A percentile compares a stretch with the other conserved stretches of the same genome.
Conservation (phyloP, 768 basidiomycete species). For the Pisolithus orientalis region DNA sequence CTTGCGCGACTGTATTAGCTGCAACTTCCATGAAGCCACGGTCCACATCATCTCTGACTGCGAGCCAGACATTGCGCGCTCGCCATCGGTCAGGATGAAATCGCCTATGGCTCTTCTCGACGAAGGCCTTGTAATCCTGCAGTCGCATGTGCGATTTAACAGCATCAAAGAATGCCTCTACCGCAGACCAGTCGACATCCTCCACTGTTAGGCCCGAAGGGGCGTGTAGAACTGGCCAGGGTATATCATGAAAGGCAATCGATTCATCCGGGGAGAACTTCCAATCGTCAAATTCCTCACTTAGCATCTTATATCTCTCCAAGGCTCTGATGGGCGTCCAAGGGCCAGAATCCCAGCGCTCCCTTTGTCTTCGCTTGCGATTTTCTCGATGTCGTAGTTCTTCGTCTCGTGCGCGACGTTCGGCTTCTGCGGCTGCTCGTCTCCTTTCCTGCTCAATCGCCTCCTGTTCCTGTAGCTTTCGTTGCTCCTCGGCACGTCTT, state of each 20-base stretch:
- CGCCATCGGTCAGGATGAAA: constrained; percentile 84
- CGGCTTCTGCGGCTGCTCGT: constrained; percentile 22
- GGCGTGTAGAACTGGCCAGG: constrained; percentile 67
- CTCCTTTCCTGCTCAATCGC: constrained; percentile 18
- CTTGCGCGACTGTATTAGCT: constrained; percentile 67
- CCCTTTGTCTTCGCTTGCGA: constrained; percentile 41
- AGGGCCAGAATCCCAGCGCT: constrained; percentile 48
- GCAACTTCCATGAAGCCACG: constrained; percentile 62
- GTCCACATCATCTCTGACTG: constrained; percentile 51
- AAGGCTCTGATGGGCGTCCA: constrained; percentile 67
- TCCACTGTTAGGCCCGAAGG: constrained; percentile 50
- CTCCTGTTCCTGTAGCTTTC: constrained; percentile 18
- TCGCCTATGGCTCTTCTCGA: constrained; percentile 64
- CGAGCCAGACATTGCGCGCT: constrained; percentile 54
- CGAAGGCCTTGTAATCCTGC: constrained; percentile 58
- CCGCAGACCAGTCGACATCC: constrained; percentile 65
- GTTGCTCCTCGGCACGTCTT: constrained; percentile 27
- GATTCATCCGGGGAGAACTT: constrained; percentile 49
- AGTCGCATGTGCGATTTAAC: constrained; percentile 45
- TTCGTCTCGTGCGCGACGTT: constrained; percentile 28
- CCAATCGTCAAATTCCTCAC: constrained; percentile 57
- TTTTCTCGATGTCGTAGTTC: constrained; percentile 34
- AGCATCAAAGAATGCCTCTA: constrained; percentile 63
- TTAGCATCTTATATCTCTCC: constrained; percentile 57
- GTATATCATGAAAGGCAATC: constrained; percentile 56